Percentiles rank a stretch among this genome's conserved stretches.
These are phyloP conservation scores for Hyphopichia homilentoma DNA, from an alignment of 805 yeast species.

Conservation along the genomic window DNA sequence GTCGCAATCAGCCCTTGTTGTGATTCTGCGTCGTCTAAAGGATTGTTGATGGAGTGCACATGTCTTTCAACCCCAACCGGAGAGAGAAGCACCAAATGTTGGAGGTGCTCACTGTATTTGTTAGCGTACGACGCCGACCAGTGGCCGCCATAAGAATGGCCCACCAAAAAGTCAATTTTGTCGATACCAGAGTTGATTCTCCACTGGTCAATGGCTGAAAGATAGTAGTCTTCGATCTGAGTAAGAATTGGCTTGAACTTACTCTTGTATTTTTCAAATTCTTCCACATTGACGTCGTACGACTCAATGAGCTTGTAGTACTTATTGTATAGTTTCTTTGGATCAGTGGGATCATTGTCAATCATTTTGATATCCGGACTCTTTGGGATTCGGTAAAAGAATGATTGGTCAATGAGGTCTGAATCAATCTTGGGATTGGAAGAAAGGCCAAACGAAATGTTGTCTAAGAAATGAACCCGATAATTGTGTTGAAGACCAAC, in stretches of 20 bases:
- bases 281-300: constrained; percentile 22
- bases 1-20: constrained; percentile 1
- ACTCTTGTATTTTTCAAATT: constrained; percentile 26
- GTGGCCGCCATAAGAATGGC: constrained; percentile 81
- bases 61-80: constrained; percentile 80
- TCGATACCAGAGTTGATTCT: constrained; percentile 44
- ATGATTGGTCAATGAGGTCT: neutral
- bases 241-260: constrained; percentile 35
- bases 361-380: constrained; percentile 20
- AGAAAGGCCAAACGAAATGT: constrained; percentile 49
- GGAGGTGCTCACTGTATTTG: constrained; percentile 51
- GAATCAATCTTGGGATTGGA: constrained; percentile 37
- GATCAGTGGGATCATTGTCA: constrained; percentile 24
- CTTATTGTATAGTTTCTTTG: constrained; percentile 29
- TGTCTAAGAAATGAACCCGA: constrained; percentile 48
- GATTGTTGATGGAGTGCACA: constrained; percentile 54
- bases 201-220: constrained; percentile 65
- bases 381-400: constrained; percentile 13
- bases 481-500: constrained; percentile 31
- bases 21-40: constrained; percentile 11
- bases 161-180: constrained; percentile 57
- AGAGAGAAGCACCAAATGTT: constrained; percentile 57
- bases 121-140: constrained; percentile 62
- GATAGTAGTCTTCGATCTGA: constrained; percentile 53
- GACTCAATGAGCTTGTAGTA: constrained; percentile 39